A percentile compares a stretch with the other conserved stretches of the same genome.
These are phyloP conservation scores for Lepidium aucheri DNA, from an alignment of 345 rosid species.

Conservation along the genomic window DNA sequence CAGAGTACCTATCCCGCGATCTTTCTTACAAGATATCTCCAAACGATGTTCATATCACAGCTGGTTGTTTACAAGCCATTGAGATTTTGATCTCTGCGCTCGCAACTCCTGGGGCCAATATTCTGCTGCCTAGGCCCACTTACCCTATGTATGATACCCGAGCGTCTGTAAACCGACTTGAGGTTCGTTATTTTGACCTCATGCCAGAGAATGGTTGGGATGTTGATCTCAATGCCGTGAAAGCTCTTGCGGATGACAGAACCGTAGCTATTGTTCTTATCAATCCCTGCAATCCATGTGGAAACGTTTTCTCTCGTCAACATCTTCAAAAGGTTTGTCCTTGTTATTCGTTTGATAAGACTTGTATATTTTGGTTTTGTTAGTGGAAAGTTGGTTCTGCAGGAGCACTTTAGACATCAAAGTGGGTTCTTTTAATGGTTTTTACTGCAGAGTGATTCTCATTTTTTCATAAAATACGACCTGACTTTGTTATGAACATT, in stretches of 20 bases:
- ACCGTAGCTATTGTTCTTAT: constrained; percentile 50
- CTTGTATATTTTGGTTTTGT: not conserved
- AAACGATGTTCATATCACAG: constrained; percentile 43
- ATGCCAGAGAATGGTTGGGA: constrained; percentile 58
- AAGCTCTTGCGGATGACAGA: constrained; percentile 57
- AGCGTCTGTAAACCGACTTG: constrained; percentile 32
- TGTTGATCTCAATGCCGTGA: constrained; percentile 48
- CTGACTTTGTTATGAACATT: not conserved
- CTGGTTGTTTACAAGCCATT: constrained; percentile 53
- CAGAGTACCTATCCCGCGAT: constrained; percentile 45
- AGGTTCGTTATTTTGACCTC: constrained; percentile 52
- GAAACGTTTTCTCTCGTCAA: constrained; percentile 44
- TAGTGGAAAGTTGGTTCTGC: not conserved
- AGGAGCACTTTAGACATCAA: not conserved
- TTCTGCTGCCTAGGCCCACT: constrained; percentile 54
- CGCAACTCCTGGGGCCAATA: constrained; percentile 49
- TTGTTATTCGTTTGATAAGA: not conserved
- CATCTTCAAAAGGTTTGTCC: constrained; percentile 42
- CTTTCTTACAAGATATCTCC: constrained; percentile 48
- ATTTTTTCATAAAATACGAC: not conserved
- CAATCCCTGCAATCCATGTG: constrained; percentile 66
- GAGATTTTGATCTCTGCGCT: constrained; percentile 42
- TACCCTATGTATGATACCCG: constrained; percentile 43
- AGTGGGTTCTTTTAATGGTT: not conserved
- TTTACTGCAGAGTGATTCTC: not conserved